Conservation (phyloP, 2,329 filamentous ascomycete species). For the Diplocarpon mali region DNA sequence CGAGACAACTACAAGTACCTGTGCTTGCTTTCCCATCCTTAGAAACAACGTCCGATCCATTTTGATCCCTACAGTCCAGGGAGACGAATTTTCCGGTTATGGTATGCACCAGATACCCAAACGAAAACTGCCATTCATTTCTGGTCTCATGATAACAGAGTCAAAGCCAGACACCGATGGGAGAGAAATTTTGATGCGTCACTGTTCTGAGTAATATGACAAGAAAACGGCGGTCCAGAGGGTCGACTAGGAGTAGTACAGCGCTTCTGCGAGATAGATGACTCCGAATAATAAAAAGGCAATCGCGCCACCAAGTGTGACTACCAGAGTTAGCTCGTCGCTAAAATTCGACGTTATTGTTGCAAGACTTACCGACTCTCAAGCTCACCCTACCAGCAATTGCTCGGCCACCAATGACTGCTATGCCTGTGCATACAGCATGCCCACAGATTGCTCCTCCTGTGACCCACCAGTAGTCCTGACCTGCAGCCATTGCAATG, state of each 20-base stretch:
- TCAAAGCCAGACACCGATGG: neutral
- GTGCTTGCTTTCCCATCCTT: neutral
- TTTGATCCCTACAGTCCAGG: neutral
- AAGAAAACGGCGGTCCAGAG: neutral
- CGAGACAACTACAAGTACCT: neutral
- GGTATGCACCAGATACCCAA: neutral
- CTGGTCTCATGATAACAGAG: neutral
- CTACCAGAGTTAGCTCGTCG: slow-evolving; percentile 35
- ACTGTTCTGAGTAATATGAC: slow-evolving; percentile 8
- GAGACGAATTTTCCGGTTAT: neutral
- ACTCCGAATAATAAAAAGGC: slow-evolving; percentile 87
- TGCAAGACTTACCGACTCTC: slow-evolving; percentile 69
- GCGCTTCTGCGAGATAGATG: slow-evolving; percentile 79
- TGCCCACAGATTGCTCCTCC: slow-evolving; percentile 80
- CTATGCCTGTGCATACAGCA: slow-evolving; percentile 78
- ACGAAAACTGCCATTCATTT: neutral
- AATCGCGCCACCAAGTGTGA: slow-evolving; percentile 81
- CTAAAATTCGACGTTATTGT: neutral
- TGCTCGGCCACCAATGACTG: slow-evolving; percentile 83
- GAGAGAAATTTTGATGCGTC: neutral
- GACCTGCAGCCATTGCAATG: slow-evolving; percentile 95
- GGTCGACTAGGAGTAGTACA: slow-evolving; percentile 38
- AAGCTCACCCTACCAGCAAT: slow-evolving; percentile 91
- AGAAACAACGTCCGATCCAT: neutral
- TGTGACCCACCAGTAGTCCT: slow-evolving; percentile 99